Conservation (phyloP, 2,329 filamentous ascomycete genomes). For the Nemania sp. region DNA sequence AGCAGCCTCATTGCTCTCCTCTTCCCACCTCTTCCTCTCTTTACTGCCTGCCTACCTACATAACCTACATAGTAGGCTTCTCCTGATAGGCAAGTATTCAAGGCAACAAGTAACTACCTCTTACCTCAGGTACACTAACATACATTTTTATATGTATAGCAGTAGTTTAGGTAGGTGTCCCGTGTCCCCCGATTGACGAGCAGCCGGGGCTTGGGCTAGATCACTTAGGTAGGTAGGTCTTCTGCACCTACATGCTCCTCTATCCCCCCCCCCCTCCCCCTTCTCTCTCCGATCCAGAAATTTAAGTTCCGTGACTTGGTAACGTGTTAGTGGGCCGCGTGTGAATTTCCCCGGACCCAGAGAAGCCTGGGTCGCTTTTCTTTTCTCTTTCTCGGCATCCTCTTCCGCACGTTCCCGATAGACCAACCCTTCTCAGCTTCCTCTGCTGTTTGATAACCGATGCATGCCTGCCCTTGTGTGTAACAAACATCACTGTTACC, state of each 20-base stretch:
- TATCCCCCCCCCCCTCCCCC: background rate
- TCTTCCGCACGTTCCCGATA: constrained; percentile 37
- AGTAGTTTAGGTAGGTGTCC: constrained; percentile 1
- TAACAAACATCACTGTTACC: background rate
- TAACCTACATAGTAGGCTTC: background rate
- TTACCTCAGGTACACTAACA: background rate
- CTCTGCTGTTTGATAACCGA: constrained; percentile 15
- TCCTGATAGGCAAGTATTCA: too few species aligned
- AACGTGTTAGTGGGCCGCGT: constrained; percentile 21
- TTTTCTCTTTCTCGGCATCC: constrained; percentile 29
- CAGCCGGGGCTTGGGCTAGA: constrained; percentile 4
- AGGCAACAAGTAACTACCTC: background rate
- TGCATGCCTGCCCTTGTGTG: background rate
- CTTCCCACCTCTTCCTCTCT: background rate
- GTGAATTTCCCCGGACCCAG: constrained; percentile 29
- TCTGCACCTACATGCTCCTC: too few species aligned
- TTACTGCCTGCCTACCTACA: background rate
- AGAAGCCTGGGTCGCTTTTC: constrained; percentile 19
- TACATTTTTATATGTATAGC: background rate
- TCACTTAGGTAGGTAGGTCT: too few species aligned
- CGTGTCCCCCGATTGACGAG: constrained; percentile 17
- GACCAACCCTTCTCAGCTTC: constrained; percentile 11
- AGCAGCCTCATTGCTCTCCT: background rate
- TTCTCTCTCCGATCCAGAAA: constrained; percentile 20
- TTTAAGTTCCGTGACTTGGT: constrained; percentile 26